Evolutionary conservation across 139 green algal species (phyloP).

Genomic region (Chloropicon primus): DNA sequence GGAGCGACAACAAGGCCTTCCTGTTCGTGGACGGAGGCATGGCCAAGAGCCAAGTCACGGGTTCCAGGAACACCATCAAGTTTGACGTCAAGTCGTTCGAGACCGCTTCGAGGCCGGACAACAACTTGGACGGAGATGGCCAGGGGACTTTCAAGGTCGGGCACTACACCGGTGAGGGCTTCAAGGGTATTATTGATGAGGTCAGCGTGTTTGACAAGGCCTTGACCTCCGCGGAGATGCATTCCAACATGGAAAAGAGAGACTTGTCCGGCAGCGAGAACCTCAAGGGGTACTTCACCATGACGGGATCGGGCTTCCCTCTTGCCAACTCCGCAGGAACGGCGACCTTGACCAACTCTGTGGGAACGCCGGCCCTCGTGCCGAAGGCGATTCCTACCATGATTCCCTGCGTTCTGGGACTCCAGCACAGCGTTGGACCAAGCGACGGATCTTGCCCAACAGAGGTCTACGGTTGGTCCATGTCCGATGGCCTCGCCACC

Average conservation of each 20-base stretch:
- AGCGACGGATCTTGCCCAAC: conserved; percentile 15
- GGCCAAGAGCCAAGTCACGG: neutral
- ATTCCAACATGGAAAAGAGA: conserved; percentile 8
- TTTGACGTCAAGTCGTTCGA: conserved; percentile 7
- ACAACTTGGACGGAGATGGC: conserved; percentile 7
- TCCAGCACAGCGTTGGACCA: conserved; percentile 16
- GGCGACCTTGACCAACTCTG: neutral
- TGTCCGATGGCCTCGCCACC: conserved; percentile 3
- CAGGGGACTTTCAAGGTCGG: conserved; percentile 13
- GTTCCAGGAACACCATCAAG: conserved; percentile 7
- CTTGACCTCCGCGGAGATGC: conserved; percentile 2
- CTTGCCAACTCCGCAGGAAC: neutral
- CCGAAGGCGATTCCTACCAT: conserved; percentile 7
- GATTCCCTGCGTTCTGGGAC: conserved; percentile 16
- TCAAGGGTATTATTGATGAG: conserved; percentile 16
- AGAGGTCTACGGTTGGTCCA: conserved; percentile 18
- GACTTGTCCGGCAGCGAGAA: neutral
- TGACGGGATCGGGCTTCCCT: neutral
- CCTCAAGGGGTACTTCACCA: conserved; percentile 7
- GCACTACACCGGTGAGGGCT: neutral
- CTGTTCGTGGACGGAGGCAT: conserved; percentile 16
- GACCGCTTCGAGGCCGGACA: conserved; percentile 13
- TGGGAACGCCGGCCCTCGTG: neutral
- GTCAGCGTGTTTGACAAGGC: conserved; percentile 10
- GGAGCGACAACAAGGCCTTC: conserved; percentile 4